Evolutionary conservation across 139 green algal genomes (phyloP), one percentile per base, ranked within the genome.

Genomic region (Dunaliella primolecta): DNA sequence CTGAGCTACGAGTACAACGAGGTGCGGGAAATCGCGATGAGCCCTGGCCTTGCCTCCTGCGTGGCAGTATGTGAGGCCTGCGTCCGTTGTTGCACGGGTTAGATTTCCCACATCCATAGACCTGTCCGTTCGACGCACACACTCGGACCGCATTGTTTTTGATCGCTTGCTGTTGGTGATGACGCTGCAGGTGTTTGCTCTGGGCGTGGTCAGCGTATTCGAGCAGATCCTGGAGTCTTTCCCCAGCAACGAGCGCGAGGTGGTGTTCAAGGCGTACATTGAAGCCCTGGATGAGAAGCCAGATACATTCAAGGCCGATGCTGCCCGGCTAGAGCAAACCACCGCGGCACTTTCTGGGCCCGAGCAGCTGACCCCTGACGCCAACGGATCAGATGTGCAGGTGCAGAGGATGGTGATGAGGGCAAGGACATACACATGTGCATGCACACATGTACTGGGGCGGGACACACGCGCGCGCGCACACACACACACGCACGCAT

Each of bases 131-230:
- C n/a, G n/a, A n/a, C n/a, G n/a, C n/a, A n/a, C n/a, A n/a, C n/a
- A n/a, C n/a, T n/a, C n/a, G n/a, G n/a, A n/a, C n/a, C n/a, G n/a
- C 2, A 71, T 82, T 72, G 36, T 37, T 2, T 3, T 35, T 72
- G 35, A 82, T n/a, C n/a, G n/a, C n/a, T n/a, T n/a, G n/a, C n/a
- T n/a, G n/a, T n/a, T n/a, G n/a, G n/a, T 25, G 31, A 38, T 36
- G 2, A 23, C 37, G 34, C 3, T 71, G 36, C 88, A 97, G 94
- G 89, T 98, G 21, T 95, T 91, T 85, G 95, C 94, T 0, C 89
- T 98, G n/a, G 96, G 96, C 15, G 94, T 98, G 72, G 90, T 94
- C 29, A 95, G 88, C 86, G 94, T 98, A 3, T 98, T 98, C 87
- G 96, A 98, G 77, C 93, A 96, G 86, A 89, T 98, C 30, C 84